Base-by-base conservation (phyloP, 2,329 filamentous ascomycete species). In the Corynespora cassiicola region DNA sequence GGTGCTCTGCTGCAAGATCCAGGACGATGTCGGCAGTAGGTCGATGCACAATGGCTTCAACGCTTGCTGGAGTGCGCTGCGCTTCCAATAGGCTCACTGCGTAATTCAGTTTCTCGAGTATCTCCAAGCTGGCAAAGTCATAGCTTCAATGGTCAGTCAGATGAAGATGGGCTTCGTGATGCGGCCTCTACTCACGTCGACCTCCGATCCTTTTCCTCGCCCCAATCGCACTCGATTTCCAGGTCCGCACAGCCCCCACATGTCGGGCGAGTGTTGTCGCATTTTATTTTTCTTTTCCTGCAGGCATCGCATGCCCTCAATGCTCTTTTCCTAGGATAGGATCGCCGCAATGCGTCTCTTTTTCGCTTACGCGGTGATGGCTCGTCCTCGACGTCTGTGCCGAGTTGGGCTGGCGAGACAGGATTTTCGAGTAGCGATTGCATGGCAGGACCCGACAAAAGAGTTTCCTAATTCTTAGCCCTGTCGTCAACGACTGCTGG, bases 61-160 rank as follows among this genome's bases (percentile, higher is more conserved):
- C 40, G 10, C 37, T 44, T 3, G 30, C 32, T 10, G 25, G 17
- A 21, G 37, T 16, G 14, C 36, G 24, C 11, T 33, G 39, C 8
- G 16, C 28, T 29, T 55, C 51, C 6, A 63, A 24, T 7, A 61
- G 43, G 7, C 47, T 39, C 7, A 58, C 48, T 15, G 57, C 58
- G 36, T 55, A 47, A 23, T 60, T 54, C 12, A 63, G 38, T n/a
- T 51, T 45, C 20, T 63, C 57, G 8, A 69, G 40, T 10, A 69
- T 69, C 27, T 63, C 64, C 3, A 69, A 36, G 19, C 60, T 69
- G n/a, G 66, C 67, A 15, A 63, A 54, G 28, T 69, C 65, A 21
- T 65, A 70, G 22, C 66, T 69, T n/a, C n/a, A n/a, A n/a, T 5
- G 4, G 31, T 46, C 42, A 31, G 44, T 45, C 15, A 65, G n/a